Conservation (phyloP, 75 land plant genomes). For the Cunninghamia lanceolata region DNA sequence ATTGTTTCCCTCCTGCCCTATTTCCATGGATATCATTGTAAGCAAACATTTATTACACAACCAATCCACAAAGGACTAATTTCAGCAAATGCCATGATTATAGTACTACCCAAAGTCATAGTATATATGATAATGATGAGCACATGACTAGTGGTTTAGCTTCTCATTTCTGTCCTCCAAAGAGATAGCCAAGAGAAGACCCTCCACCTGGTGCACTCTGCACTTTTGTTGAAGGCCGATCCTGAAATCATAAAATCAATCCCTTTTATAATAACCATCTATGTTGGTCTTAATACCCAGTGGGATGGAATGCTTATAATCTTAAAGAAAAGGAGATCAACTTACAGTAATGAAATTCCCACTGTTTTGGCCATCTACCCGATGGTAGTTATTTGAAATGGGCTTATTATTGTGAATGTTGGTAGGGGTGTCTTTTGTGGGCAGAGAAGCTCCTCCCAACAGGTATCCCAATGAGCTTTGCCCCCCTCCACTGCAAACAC, state of each 20-base stretch:
- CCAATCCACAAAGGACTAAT: no score
- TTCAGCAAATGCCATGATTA: no score
- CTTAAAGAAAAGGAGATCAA: neutral
- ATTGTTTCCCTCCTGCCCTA: no score
- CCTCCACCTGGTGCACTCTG: slow-evolving; percentile 59
- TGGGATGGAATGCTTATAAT: no score
- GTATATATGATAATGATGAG: no score
- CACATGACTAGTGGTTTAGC: neutral
- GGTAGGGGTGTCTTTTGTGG: slow-evolving; percentile 14
- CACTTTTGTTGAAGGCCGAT: slow-evolving; percentile 47
- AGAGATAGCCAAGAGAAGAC: slow-evolving; percentile 61
- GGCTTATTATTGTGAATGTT: neutral
- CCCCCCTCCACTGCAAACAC: slow-evolving; percentile 52
- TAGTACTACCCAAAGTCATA: no score
- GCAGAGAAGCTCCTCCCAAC: slow-evolving; percentile 24
- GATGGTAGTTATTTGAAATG: slow-evolving; percentile 58
- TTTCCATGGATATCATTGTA: no score
- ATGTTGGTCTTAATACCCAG: no score
- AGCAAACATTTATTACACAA: no score
- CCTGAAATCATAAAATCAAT: slow-evolving; percentile 17
- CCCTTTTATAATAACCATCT: no score
- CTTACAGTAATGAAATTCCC: slow-evolving; percentile 89
- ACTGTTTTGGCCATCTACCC: slow-evolving; percentile 83
- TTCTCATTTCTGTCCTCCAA: slow-evolving; percentile 29
- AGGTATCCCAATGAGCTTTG: slow-evolving; percentile 56